Conservation (phyloP, 2,329 filamentous ascomycete genomes). For the Cercospora sp. region DNA sequence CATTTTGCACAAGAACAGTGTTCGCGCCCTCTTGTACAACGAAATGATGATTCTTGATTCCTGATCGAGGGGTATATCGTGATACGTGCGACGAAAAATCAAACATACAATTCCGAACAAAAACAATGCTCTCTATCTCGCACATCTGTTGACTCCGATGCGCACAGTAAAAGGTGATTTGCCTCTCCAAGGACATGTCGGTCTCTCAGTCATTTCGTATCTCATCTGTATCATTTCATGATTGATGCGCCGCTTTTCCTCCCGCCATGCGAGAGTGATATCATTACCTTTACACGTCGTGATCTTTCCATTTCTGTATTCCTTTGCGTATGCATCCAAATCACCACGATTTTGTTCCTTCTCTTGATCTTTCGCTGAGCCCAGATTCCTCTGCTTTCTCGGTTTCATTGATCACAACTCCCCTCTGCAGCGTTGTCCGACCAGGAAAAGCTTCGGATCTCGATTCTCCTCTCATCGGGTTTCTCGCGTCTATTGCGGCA, state of each 20-base stretch:
- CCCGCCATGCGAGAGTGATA: not conserved
- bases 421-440: not conserved
- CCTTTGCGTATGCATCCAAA: not conserved
- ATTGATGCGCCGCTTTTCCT: constrained; percentile 4
- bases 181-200: not conserved
- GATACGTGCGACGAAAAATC: not conserved
- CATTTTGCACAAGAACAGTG: not conserved
- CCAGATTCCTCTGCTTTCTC: not conserved
- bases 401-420: not conserved
- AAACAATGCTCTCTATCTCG: not conserved
- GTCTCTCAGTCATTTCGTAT: constrained; percentile 1
- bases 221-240: constrained; percentile 13
- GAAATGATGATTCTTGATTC: not conserved
- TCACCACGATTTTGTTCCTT: not conserved
- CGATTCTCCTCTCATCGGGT: not conserved
- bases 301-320: not conserved
- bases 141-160: not conserved
- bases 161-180: not conserved
- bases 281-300: not conserved
- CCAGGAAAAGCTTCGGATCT: not conserved
- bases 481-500: constrained; percentile 15
- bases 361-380: not conserved
- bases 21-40: not conserved
- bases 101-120: not conserved
- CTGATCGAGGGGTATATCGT: not conserved